These are phyloP conservation scores for Vigna reflexopilosa DNA, from an alignment of 306 rosid genomes.

Conservation along the genomic window DNA sequence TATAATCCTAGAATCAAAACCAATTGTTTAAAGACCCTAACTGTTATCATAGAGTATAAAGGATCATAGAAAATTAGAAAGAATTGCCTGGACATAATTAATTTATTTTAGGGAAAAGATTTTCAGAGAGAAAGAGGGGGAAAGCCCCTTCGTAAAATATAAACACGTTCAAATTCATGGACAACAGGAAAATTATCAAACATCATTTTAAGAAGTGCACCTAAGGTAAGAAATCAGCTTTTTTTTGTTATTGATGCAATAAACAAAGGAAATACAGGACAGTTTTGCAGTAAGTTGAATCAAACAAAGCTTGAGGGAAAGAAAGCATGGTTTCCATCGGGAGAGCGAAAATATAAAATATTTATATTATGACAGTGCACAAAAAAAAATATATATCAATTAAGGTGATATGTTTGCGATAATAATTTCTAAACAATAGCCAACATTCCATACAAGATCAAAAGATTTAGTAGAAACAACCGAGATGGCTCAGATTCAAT, in stretches of 20 bases:
- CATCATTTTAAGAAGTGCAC: conserved; percentile 3
- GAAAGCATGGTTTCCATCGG: conserved; percentile 1
- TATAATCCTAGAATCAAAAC: conserved; percentile 34
- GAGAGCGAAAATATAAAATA: neutral
- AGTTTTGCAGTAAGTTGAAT: conserved; percentile 31
- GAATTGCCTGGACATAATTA: conserved; percentile 10
- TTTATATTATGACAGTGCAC: neutral
- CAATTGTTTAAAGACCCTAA: conserved; percentile 20
- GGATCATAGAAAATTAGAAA: conserved; percentile 4
- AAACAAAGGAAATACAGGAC: conserved; percentile 1
- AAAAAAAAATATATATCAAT: neutral
- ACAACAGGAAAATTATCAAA: neutral
- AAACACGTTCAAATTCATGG: neutral
- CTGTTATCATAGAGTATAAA: conserved; percentile 35
- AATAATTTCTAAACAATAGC: conserved; percentile 28
- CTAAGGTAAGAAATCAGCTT: neutral
- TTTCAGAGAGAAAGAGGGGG: neutral
- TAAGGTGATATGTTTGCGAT: neutral
- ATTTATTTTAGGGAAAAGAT: conserved; percentile 4
- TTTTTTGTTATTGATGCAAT: conserved; percentile 25
- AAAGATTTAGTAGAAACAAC: conserved; percentile 33
- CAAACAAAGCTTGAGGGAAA: conserved; percentile 6
- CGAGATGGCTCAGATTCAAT: conserved; percentile 24
- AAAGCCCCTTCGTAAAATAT: neutral
- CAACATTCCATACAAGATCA: conserved; percentile 37